Evolutionary conservation across 306 rosid species (phyloP), one percentile per base, ranked within the genome.

Genomic region (Vigna trinervia): DNA sequence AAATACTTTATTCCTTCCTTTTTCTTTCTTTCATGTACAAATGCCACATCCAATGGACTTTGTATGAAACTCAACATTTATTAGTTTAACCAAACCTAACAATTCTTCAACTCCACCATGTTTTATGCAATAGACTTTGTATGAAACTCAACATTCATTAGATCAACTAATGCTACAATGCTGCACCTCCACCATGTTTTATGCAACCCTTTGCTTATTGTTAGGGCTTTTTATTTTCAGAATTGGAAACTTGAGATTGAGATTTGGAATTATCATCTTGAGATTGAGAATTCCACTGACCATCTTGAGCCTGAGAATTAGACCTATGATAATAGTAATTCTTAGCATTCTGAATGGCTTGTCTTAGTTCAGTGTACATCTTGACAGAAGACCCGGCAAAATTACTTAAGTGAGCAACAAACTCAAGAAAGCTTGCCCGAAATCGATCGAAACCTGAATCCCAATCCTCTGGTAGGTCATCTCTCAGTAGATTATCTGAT

Each of bases 301-400:
- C 80, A 66, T 71, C 84, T 76, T 80, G 82, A 58, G 65, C 71
- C 67, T 59, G 38, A 52, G 71, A 45, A 61, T 83, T 85, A 48
- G 64, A 54, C 4, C 58, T 80, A 0, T 80, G 75, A 54, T 87
- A 69, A 54, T 86, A 85, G 4, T 1, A 11, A 20, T 1, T 59
- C 85, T 89, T 90, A 0, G 86, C 70, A 14, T 38, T 41, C 61
- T 77, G 75, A 64, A 94, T 88, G 23, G 75, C 85, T 75, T 78
- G 50, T 66, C 78, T 78, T 30, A 94, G 89, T 23, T 87, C 88
- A 1, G 32, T 72, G 64, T 92, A 86, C 96, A 89, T 90, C 12
- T 71, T 69, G 45, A 85, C 87, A 60, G 92, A 92, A 78, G 81
- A 78, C 5, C 84, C 87, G 0, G 97, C 79, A 88, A 92, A 90